Percentiles rank a stretch among this genome's conserved stretches.
These are phyloP conservation scores for Lactarius psammicola DNA, from an alignment of 768 basidiomycete genomes.

Conservation along the genomic window DNA sequence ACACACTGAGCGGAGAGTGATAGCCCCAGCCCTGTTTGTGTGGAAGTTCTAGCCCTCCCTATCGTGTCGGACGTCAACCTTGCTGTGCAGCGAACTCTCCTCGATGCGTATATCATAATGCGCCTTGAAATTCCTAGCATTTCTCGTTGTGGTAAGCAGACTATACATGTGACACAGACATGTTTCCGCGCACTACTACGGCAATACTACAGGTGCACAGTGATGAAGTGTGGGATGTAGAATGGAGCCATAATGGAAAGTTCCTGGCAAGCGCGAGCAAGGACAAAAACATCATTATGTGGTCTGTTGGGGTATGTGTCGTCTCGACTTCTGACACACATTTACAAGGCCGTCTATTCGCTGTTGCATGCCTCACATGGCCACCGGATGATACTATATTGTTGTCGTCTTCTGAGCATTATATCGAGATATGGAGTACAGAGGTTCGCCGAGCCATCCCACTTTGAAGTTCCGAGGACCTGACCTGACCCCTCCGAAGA, in stretches of 20 bases:
- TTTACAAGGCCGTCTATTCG: slow-evolving; percentile 75
- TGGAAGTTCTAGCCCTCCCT: not conserved
- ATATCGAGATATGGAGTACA: slow-evolving; percentile 87
- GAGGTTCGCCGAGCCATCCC: slow-evolving; percentile 50
- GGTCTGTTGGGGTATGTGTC: slow-evolving; percentile 72
- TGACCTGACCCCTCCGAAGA: slow-evolving; percentile 43
- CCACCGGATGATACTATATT: slow-evolving; percentile 84
- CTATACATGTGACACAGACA: slow-evolving; percentile 74
- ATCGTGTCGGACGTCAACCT: not conserved
- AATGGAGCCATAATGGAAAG: slow-evolving; percentile 89
- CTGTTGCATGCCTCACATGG: slow-evolving; percentile 86
- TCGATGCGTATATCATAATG: slow-evolving; percentile 85
- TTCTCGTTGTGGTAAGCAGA: slow-evolving; percentile 81
- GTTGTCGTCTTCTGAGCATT: slow-evolving; percentile 77
- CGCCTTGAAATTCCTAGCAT: slow-evolving; percentile 51
- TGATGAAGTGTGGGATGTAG: slow-evolving; percentile 94
- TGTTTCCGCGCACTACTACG: slow-evolving; percentile 84
- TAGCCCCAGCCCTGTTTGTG: not conserved
- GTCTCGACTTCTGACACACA: slow-evolving; percentile 31
- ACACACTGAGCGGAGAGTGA: not conserved
- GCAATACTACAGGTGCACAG: slow-evolving; percentile 81
- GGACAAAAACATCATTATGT: slow-evolving; percentile 86
- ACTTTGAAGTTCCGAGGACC: slow-evolving; percentile 24
- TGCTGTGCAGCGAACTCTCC: slow-evolving; percentile 35
- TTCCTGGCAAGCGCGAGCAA: slow-evolving; percentile 85